Conservation (phyloP, 2,329 filamentous ascomycete species). For the Colletotrichum sublineola region DNA sequence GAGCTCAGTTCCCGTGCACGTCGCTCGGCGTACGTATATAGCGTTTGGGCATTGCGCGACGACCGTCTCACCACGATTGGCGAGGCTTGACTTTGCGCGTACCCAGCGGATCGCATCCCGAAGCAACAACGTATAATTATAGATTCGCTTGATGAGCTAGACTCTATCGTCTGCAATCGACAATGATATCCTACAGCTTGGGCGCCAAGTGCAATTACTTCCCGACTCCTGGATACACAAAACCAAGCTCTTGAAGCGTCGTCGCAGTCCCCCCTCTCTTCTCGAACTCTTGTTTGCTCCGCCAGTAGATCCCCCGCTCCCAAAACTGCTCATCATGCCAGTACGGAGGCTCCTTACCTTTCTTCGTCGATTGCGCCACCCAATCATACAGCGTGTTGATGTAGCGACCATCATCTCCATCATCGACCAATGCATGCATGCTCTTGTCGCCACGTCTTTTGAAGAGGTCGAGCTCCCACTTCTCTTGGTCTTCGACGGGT, state of each 20-base stretch:
- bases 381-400: constrained; percentile 78
- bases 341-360: constrained; percentile 75
- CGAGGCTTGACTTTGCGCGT: background rate
- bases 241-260: constrained; percentile 62
- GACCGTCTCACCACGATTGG: constrained; percentile 16
- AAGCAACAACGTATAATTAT: background rate
- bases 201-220: constrained; percentile 21
- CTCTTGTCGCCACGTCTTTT: constrained; percentile 52
- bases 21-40: constrained; percentile 3
- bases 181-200: constrained; percentile 12
- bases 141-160: background rate
- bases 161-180: background rate
- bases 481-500: constrained; percentile 71
- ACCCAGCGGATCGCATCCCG: background rate
- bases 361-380: constrained; percentile 63
- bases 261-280: constrained; percentile 73
- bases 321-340: constrained; percentile 82
- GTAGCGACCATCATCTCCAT: constrained; percentile 74
- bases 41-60: constrained; percentile 9
- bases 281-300: constrained; percentile 81
- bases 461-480: constrained; percentile 77
- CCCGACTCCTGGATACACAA: constrained; percentile 40
- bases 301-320: constrained; percentile 76
- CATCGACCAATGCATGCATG: constrained; percentile 62
- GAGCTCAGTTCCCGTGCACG: constrained; percentile 11